Base-by-base conservation (phyloP, 345 rosid species). In the Brassica cretica region DNA sequence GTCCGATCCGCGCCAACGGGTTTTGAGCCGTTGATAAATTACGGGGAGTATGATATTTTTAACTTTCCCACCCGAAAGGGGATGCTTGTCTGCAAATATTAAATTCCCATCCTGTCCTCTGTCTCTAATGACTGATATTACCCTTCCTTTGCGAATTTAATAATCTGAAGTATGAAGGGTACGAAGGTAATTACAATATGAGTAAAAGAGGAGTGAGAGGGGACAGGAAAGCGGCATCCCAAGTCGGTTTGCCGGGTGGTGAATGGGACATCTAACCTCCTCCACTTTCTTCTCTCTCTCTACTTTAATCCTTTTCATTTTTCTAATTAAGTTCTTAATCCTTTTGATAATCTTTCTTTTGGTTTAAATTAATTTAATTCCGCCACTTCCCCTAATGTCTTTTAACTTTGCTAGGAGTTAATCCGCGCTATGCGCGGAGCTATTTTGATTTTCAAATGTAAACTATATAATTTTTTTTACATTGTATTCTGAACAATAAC, bases 211-310 rank as follows among this genome's bases (percentile, higher is more conserved):
- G 81, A 46, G 62, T 8, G 66, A 73, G 75, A 74, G 84, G 85
- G 77, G 80, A 78, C 85, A 78, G 33, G 82, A 82, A 82, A 78
- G 82, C 85, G 82, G 85, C 85, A 82, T 59, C 41, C 76, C 82
- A 75, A 82, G 69, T 74, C 82, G 70, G 73, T 74, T 82, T 82
- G 85, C 80, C 85, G 85, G 82, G 79, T 74, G 79, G 55, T 78
- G 85, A 82, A 72, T 74, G 80, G 56, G 82, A 82, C 85, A 78
- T 78, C 77, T 75, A 82, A 82, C 85, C 49, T 75, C 84, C 78
- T 77, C 79, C 82, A 66, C 73, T 72, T n/a, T 71, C 46, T 68
- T 61, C 39, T n/a, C 59, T 77, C 72, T 53, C 77, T 72, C 73
- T 15, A 64, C 69, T 69, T 59, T 80, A 41, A 8, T 68, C 16